Base-by-base conservation (phyloP, 202 grass and related monocot species). In the Panicum virgatum region DNA sequence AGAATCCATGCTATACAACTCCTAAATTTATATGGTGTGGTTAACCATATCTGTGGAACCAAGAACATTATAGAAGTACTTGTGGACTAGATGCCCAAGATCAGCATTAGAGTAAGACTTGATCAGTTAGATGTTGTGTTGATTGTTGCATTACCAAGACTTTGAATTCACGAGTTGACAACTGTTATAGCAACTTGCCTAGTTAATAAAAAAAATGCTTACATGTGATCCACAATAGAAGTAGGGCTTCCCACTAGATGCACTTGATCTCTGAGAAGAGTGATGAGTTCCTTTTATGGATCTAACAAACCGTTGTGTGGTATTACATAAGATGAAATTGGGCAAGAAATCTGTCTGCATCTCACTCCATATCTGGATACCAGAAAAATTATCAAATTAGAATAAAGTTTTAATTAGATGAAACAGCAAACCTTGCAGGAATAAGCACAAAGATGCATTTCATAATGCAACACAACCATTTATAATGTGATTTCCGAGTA, bases 311-410 rank as follows among this genome's bases (percentile, higher is more conserved):
- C 96, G 86, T 84, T 95, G 92, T 79, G 96, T 98, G 62, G 96
- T 98, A 88, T 98, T 95, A 84, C 96, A 98, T 42, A 98, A 74
- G 77, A 98, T 89, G 74, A 95, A 98, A 90, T 95, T 98, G 29
- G 96, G 92, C 72, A 98, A 91, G 86, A 98, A 98, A 87, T 98
- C 96, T 86, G 84, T 91, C 82, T 95, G 92, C 92, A 98, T 98
- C 86, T 93, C 96, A 85, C 78, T 93, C 88, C 96, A 98, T 86
- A 98, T 98, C 96, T 98, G 62, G 15, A 82, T 45, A 80, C 50
- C 63, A 72, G 38, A 80, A 43, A 82, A 82, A 4, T 30, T 45
- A 82, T 66, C 62, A 69, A 34, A 69, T 69, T 64, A 62, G 23
- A 25, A 83, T 61, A 70, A 68, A 57, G 50, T 15, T 82, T 80